Evolutionary conservation across 345 rosid genomes (phyloP), one percentile per base, ranked within the genome.

Genomic region (Rhizophora apiculata): DNA sequence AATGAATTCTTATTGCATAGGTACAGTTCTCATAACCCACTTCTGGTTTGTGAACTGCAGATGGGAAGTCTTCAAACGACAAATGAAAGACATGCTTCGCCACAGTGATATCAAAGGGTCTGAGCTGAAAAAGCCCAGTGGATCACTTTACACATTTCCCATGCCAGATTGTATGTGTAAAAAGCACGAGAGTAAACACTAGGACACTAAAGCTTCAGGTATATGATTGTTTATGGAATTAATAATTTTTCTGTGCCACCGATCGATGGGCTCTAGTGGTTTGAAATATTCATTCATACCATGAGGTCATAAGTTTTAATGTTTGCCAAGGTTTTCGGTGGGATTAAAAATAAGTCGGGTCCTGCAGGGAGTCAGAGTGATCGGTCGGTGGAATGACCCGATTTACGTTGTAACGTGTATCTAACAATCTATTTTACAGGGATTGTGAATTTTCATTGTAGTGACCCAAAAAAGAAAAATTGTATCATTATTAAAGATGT

Each of bases 121-220:
- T 20, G 96, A 95, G 67, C 22, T 83, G 70, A 82, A 83, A 74
- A 89, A 95, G 77, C 67, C 92, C 5, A 80, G 92, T 60, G 85
- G 79, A 4, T 92, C 97, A 1, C 86, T 90, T 27, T 92, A 89
- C 85, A 88, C 93, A 26, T 92, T 86, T 75, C 99, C 99, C 0
- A 86, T 88, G 93, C 99, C 99, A 2, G 97, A 95, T 72, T 95
- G 96, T 75, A 87, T 92, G 96, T 95, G 93, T 76, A 91, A 87
- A 80, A 85, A 76, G 18, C 49, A 43, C 49, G 49, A 43, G 18
- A 19, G 18, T 43, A 43, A 43, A 43, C 49, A 43, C 18, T 13
- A 43, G 15, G 49, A 43, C 13, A 43, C 49, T 13, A 0, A 0
- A 43, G 58, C 66, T 21, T 21, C 32, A 13, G 26, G 5, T 46